These are phyloP conservation scores for Diplotaxis tenuifolia DNA, from an alignment of 345 rosid genomes.

Conservation along the genomic window DNA sequence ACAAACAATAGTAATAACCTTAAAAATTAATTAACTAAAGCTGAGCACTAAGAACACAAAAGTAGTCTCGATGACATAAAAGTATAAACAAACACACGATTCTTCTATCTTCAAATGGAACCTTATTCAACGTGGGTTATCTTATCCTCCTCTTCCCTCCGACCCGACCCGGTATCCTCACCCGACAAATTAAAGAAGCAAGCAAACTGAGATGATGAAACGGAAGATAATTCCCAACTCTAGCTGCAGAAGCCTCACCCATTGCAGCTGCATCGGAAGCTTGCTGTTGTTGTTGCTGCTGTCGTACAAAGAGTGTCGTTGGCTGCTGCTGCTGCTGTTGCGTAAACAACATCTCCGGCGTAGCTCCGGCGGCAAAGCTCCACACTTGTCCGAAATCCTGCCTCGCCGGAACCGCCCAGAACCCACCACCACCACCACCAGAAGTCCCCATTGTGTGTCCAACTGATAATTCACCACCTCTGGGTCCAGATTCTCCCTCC, in stretches of 20 bases:
- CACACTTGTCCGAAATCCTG: conserved; percentile 73
- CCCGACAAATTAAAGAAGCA: conserved; percentile 83
- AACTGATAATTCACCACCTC: conserved; percentile 42
- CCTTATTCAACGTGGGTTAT: conserved; percentile 31
- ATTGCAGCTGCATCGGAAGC: conserved; percentile 43
- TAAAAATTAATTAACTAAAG: background rate
- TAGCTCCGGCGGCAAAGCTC: conserved; percentile 61
- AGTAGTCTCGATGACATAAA: conserved; percentile 11
- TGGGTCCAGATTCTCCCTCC: conserved; percentile 48
- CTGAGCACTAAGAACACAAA: background rate
- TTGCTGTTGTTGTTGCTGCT: conserved; percentile 44
- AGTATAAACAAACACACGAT: too few species aligned
- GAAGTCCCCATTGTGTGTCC: conserved; percentile 42
- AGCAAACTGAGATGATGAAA: conserved; percentile 72
- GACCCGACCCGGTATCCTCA: conserved; percentile 47
- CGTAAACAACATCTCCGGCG: conserved; percentile 65
- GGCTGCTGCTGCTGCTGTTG: conserved; percentile 45
- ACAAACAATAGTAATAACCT: conserved; percentile 9
- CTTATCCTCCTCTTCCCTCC: conserved; percentile 71
- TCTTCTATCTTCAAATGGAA: too few species aligned
- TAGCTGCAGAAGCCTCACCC: conserved; percentile 94
- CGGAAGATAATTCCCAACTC: conserved; percentile 75
- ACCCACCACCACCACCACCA: conserved; percentile 45
- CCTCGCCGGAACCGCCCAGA: conserved; percentile 86
- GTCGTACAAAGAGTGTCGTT: conserved; percentile 37